These are phyloP conservation scores for Sarocladium kiliense DNA, from an alignment of 2,329 filamentous ascomycete species.

Conservation along the genomic window DNA sequence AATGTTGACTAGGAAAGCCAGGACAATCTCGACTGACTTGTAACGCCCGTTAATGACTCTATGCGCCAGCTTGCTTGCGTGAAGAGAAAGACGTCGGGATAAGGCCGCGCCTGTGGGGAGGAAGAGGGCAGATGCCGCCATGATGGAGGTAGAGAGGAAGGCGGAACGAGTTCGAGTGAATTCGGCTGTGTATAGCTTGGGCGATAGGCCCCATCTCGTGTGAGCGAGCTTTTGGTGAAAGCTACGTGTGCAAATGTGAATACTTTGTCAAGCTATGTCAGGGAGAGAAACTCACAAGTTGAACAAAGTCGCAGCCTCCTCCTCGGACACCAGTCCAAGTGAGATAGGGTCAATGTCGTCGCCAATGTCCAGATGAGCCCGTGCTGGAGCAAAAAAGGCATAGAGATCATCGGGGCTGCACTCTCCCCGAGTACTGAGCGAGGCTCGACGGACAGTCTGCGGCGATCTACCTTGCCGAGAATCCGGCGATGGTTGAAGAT, in stretches of 20 bases:
- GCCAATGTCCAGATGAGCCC: slow-evolving; percentile 58
- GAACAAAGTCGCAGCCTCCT: slow-evolving; percentile 61
- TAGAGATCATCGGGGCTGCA: slow-evolving; percentile 44
- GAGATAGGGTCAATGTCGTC: slow-evolving; percentile 63
- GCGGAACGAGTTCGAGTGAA: slow-evolving; percentile 65
- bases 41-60: slow-evolving; percentile 56
- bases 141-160: slow-evolving; percentile 67
- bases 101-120: slow-evolving; percentile 58
- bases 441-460: neutral
- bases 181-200: slow-evolving; percentile 56
- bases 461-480: slow-evolving; percentile 6
- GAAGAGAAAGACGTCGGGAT: slow-evolving; percentile 59
- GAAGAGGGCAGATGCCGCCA: slow-evolving; percentile 64
- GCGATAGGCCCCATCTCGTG: slow-evolving; percentile 70
- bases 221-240: slow-evolving; percentile 68
- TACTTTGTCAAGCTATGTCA: neutral
- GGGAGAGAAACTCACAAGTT: slow-evolving; percentile 46
- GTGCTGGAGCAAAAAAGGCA: slow-evolving; percentile 60
- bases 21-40: slow-evolving; percentile 67
- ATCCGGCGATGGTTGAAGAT: slow-evolving; percentile 52
- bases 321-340: slow-evolving; percentile 61
- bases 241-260: slow-evolving; percentile 30
- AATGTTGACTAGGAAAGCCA: slow-evolving; percentile 71
- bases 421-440: slow-evolving; percentile 19
- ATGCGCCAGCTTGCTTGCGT: slow-evolving; percentile 58